These are phyloP conservation scores for Penicillium fimorum DNA, from an alignment of 495 filamentous ascomycete genomes.

Conservation along the genomic window DNA sequence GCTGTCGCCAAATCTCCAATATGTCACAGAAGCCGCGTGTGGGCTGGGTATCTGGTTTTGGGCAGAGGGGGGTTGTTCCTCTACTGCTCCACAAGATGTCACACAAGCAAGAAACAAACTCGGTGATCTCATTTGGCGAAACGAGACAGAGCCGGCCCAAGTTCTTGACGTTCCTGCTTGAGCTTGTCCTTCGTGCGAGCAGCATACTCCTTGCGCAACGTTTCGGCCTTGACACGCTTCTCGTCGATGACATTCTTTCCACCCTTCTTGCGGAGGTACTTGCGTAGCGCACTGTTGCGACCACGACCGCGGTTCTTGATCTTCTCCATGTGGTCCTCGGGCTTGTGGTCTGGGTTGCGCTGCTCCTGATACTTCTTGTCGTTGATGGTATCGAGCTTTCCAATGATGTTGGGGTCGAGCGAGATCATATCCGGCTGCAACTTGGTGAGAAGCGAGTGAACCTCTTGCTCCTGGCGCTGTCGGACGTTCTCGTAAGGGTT, in stretches of 20 bases:
- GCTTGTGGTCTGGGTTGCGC: conserved; percentile 70
- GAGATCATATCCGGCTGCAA: conserved; percentile 96
- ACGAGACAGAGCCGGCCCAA: conserved; percentile 69
- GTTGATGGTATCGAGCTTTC: conserved; percentile 75
- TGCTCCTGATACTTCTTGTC: conserved; percentile 70
- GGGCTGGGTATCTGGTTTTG: conserved; percentile 27
- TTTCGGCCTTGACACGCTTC: conserved; percentile 66
- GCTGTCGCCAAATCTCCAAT: conserved; percentile 21
- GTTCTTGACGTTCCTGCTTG: conserved; percentile 56
- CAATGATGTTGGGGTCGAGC: conserved; percentile 84
- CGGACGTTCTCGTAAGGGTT: conserved; percentile 97
- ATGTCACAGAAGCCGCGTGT: conserved; percentile 20
- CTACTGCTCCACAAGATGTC: conserved; percentile 15
- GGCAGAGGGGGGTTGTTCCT: conserved; percentile 2
- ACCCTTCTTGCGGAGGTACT: conserved; percentile 85
- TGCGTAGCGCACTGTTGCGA: conserved; percentile 86
- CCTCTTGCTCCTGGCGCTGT: conserved; percentile 90
- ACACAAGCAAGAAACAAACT: conserved; percentile 26
- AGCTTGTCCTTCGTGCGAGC: conserved; percentile 62
- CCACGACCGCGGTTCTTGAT: conserved; percentile 76
- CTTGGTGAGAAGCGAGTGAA: conserved; percentile 85
- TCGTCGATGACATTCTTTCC: conserved; percentile 91
- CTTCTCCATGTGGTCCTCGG: conserved; percentile 66
- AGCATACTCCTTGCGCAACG: conserved; percentile 61
- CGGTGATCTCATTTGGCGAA: conserved; percentile 54